Conservation (phyloP, 495 filamentous ascomycete genomes). For the Clavariopsis aquatica region DNA sequence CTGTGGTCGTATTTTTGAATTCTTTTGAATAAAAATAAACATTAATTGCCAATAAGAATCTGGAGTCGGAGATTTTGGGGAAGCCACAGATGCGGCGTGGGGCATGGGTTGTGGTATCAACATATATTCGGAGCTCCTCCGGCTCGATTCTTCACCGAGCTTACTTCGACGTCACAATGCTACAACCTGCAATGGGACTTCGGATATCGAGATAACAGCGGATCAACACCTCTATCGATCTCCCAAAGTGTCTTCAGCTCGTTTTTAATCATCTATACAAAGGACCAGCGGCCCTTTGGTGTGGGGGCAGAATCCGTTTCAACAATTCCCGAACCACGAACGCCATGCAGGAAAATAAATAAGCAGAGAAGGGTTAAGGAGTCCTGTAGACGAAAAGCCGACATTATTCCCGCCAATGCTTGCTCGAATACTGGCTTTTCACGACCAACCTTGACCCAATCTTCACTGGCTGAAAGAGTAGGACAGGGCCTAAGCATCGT, state of each 20-base stretch:
- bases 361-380: no score
- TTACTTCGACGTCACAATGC: conserved; percentile 18
- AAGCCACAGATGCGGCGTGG: conserved; percentile 1
- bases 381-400: no score
- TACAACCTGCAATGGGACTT: conserved; percentile 1
- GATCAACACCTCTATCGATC: not conserved
- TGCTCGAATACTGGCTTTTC: no score
- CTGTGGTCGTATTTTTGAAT: not conserved
- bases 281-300: not conserved
- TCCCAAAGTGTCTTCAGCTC: not conserved
- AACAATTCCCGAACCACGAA: not conserved
- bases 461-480: no score
- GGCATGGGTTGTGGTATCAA: conserved; percentile 4
- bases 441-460: no score
- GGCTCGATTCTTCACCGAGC: conserved; percentile 25
- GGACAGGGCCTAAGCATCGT: no score
- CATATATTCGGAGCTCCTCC: not conserved
- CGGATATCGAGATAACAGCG: not conserved
- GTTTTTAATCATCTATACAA: not conserved
- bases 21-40: not conserved
- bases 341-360: no score
- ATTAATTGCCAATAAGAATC: not conserved
- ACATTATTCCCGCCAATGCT: no score
- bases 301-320: not conserved
- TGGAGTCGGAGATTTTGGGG: not conserved